Evolutionary conservation across 768 basidiomycete genomes (phyloP), one percentile per base, ranked within the genome.

Genomic region (Tricholoma saponaceum): DNA sequence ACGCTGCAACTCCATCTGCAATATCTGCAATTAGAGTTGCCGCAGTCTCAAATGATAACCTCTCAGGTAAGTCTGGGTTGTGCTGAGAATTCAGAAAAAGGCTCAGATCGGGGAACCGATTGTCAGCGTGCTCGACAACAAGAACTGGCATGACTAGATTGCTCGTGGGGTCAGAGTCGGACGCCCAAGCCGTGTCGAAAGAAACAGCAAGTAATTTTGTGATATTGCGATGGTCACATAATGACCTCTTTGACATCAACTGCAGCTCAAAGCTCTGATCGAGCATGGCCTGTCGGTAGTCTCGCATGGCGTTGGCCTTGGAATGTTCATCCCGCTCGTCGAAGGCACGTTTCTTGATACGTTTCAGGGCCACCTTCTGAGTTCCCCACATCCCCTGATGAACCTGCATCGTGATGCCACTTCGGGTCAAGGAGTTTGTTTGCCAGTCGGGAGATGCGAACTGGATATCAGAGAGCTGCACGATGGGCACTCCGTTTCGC

Each of bases 221-320:
- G 39, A 55, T 55, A n/a, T 55, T 55, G 26, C 54, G 39, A 30
- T 55, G 54, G 20, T 28, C 12, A 14, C 54, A 25, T 41, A 55
- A 26, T 16, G 37, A 43, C 7, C 30, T 18, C 39, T 55, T 55
- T 10, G 54, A 44, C 54, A 55, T 55, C 9, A 55, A 44, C 20
- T 55, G 54, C 54, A 55, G 28, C 28, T 55, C 54, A 20, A 55
- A 55, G 22, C 44, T 30, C 54, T n/a, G 39, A 41, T 55, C 54
- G 18, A 43, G 28, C 25, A 47, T 55, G 5, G 44, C 54, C 26
- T 30, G 41, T 4, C 5, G 8, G 32, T 52, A 35, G 30, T 37
- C 3, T 13, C 18, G 51, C 51, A 52, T 35, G 18, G 51, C 32
- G 30, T 52, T 52, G 18, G 8, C 33, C 18, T 33, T 33, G 51